These are phyloP conservation scores for Nannizzia gypsea DNA, from an alignment of 2,329 filamentous ascomycete genomes.

Conservation along the genomic window DNA sequence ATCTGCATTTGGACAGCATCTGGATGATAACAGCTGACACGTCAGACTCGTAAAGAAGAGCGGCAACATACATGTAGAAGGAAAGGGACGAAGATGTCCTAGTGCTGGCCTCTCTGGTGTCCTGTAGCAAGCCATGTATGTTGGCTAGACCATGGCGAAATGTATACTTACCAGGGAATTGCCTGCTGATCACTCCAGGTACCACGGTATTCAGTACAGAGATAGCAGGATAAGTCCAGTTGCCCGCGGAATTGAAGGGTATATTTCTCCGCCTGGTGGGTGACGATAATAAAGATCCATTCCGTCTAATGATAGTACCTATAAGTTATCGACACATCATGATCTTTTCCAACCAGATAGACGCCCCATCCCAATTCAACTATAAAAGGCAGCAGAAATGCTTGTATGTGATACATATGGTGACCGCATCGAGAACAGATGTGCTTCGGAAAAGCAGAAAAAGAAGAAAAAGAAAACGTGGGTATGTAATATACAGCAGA, in stretches of 20 bases:
- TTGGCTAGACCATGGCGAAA: neutral
- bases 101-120: neutral
- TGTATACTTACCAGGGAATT: neutral
- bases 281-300: neutral
- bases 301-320: neutral
- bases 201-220: neutral
- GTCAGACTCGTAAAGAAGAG: neutral
- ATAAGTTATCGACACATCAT: neutral
- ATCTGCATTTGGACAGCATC: neutral
- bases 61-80: neutral
- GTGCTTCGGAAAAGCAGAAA: neutral
- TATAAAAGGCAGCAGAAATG: neutral
- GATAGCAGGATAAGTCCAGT: neutral
- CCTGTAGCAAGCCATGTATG: neutral
- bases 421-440: neutral
- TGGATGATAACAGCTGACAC: neutral
- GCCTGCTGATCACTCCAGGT: neutral
- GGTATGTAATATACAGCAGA: conserved; percentile 3
- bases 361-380: neutral
- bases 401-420: neutral
- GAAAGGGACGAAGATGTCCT: neutral
- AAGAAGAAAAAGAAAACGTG: neutral
- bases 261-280: neutral
- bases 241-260: neutral
- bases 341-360: neutral